Evolutionary conservation across 1,139 yeast species (phyloP).

Genomic region (Kurtzmaniella quercitrusa): DNA sequence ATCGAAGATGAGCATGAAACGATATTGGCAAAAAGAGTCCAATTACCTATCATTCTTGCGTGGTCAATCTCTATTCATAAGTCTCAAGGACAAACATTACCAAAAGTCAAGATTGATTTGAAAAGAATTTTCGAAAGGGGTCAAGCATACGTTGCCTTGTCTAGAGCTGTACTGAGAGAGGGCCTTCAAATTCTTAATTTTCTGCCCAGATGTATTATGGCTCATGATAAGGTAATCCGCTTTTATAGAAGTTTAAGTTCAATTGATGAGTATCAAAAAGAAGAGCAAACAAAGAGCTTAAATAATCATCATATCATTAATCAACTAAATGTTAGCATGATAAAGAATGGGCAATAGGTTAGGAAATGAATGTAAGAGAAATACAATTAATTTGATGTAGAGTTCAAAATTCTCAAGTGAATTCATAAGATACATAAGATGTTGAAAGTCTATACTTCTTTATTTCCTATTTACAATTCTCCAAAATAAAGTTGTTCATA

Average conservation of each 20-base stretch:
- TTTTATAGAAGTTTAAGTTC: conserved; percentile 47
- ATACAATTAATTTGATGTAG: too few species aligned
- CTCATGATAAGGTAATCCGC: conserved; percentile 57
- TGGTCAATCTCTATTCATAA: conserved; percentile 97
- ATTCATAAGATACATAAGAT: too few species aligned
- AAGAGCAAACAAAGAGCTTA: not conserved
- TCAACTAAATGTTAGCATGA: too few species aligned
- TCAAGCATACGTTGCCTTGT: conserved; percentile 90
- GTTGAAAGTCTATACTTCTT: too few species aligned
- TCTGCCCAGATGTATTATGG: conserved; percentile 49
- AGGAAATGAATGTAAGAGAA: not conserved
- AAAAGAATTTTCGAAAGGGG: conserved; percentile 81
- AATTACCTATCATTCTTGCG: conserved; percentile 82
- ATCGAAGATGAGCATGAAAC: conserved; percentile 33
- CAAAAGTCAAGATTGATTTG: conserved; percentile 77
- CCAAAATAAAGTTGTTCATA: too few species aligned
- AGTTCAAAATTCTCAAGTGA: too few species aligned
- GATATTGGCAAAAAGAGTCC: conserved; percentile 35
- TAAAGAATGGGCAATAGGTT: not conserved
- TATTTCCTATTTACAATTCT: too few species aligned
- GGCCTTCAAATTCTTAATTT: conserved; percentile 80
- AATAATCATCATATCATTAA: not conserved
- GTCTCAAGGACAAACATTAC: conserved; percentile 92
- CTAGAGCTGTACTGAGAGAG: conserved; percentile 75
- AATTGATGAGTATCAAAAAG: conserved; percentile 13